These are phyloP conservation scores for Ramalina peruviana DNA, from an alignment of 495 filamentous ascomycete genomes.

Conservation along the genomic window DNA sequence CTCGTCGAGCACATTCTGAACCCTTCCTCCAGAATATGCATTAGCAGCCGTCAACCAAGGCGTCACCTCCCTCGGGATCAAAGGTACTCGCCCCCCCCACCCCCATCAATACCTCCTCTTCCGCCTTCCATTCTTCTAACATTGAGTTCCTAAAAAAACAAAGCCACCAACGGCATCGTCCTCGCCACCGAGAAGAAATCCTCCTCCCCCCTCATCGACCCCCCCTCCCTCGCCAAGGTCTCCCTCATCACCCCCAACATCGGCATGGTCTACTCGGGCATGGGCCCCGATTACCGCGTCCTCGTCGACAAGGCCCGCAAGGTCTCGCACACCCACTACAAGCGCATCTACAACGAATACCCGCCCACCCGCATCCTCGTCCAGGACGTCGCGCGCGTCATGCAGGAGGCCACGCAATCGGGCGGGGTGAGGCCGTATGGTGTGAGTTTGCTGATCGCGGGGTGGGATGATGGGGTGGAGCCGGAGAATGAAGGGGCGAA, in stretches of 20 bases:
- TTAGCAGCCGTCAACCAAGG: constrained; percentile 98
- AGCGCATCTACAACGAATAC: constrained; percentile 99
- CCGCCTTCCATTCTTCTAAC: not conserved
- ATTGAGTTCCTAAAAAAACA: not conserved
- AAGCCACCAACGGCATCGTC: constrained; percentile 96
- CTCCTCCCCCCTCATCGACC: constrained; percentile 86
- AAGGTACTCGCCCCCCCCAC: constrained; percentile 43
- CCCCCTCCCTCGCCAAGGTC: constrained; percentile 91
- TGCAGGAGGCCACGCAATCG: constrained; percentile 97
- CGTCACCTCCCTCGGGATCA: constrained; percentile 95
- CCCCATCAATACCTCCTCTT: not conserved
- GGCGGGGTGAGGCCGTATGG: constrained; percentile 98
- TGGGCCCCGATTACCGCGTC: constrained; percentile 97
- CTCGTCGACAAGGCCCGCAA: constrained; percentile 96
- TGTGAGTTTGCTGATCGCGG: constrained; percentile 85
- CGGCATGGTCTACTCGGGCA: constrained; percentile 98
- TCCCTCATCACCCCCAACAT: constrained; percentile 96
- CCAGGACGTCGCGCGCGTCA: constrained; percentile 92
- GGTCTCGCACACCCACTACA: constrained; percentile 98
- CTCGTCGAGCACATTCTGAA: not conserved
- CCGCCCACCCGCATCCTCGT: constrained; percentile 96
- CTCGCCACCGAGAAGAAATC: constrained; percentile 99
- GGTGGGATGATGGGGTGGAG: constrained; percentile 94
- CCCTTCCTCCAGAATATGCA: constrained; percentile 67
- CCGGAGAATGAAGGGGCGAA: constrained; percentile 48